A percentile compares a stretch with the other conserved stretches of the same genome.
Evolutionary conservation across 345 rosid genomes (phyloP).

Genomic region (Pugionium dolabratum): DNA sequence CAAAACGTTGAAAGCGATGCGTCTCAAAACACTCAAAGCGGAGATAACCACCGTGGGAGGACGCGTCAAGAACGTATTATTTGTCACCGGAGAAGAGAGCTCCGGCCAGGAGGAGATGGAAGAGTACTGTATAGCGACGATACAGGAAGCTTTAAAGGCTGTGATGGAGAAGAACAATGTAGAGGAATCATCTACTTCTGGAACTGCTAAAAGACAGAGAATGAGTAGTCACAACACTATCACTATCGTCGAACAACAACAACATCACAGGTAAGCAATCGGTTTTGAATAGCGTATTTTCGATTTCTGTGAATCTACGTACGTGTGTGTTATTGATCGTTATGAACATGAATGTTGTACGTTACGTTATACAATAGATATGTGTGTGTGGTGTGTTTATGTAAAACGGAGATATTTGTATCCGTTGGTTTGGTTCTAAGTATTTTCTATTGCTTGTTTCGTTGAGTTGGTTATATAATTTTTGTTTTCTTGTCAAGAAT

Average conservation of each 20-base stretch:
- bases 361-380: constrained; percentile 30
- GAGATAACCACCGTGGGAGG: constrained; percentile 95
- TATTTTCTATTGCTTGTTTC: constrained; percentile 12
- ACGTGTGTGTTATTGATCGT: constrained; percentile 6
- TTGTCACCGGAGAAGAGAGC: constrained; percentile 78
- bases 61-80: constrained; percentile 89
- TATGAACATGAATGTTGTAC: constrained; percentile 25
- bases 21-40: constrained; percentile 79
- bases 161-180: constrained; percentile 81
- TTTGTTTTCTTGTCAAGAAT: no score
- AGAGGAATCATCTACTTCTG: constrained; percentile 72
- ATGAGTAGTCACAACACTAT: constrained; percentile 47
- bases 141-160: constrained; percentile 87
- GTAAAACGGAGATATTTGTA: constrained; percentile 37
- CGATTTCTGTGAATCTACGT: constrained; percentile 10
- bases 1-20: constrained; percentile 76
- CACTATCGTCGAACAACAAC: constrained; percentile 65
- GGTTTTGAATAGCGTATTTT: neutral
- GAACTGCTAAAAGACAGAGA: constrained; percentile 83
- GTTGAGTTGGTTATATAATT: no score
- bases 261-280: constrained; percentile 34
- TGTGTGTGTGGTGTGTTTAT: constrained; percentile 34
- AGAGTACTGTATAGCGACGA: constrained; percentile 65
- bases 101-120: constrained; percentile 44
- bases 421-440: constrained; percentile 29